Conservation (phyloP, 129 eudicot genomes). For the Sambucus nigra region DNA sequence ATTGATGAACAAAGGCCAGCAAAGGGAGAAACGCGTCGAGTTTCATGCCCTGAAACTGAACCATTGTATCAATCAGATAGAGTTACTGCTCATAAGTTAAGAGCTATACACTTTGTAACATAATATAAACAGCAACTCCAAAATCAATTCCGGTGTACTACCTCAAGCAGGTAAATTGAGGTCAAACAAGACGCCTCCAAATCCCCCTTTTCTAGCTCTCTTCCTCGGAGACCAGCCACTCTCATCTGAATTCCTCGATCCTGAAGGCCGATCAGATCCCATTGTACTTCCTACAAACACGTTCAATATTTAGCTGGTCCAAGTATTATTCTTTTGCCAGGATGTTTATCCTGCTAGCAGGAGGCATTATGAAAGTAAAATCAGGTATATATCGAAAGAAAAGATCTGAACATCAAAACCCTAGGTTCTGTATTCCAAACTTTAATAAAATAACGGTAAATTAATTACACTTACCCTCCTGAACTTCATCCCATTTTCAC, state of each 20-base stretch:
- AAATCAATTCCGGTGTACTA: conserved; percentile 23
- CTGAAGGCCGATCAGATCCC: conserved; percentile 46
- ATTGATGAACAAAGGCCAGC: background rate
- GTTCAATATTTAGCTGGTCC: background rate
- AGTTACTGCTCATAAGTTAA: background rate
- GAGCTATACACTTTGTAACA: conserved; percentile 1
- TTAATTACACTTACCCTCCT: too few relatives aligned
- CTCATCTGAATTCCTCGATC: conserved; percentile 55
- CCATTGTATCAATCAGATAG: too few relatives aligned
- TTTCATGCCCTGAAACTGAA: conserved; percentile 3
- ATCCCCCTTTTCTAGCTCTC: conserved; percentile 36
- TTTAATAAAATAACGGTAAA: too few relatives aligned
- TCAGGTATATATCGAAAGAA: too few relatives aligned
- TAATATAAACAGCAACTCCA: background rate
- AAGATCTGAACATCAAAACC: too few relatives aligned
- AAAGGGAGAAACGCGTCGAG: too few relatives aligned
- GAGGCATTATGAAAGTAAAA: too few relatives aligned
- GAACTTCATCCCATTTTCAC: too few relatives aligned
- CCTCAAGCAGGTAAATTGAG: conserved; percentile 80
- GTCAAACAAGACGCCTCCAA: conserved; percentile 47
- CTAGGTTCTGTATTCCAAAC: too few relatives aligned
- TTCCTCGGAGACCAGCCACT: conserved; percentile 41
- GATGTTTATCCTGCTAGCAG: too few relatives aligned
- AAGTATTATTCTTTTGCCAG: too few relatives aligned
- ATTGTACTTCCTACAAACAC: conserved; percentile 27